Evolutionary conservation across 345 rosid genomes (phyloP).

Genomic region (Eucalyptus grandis): DNA sequence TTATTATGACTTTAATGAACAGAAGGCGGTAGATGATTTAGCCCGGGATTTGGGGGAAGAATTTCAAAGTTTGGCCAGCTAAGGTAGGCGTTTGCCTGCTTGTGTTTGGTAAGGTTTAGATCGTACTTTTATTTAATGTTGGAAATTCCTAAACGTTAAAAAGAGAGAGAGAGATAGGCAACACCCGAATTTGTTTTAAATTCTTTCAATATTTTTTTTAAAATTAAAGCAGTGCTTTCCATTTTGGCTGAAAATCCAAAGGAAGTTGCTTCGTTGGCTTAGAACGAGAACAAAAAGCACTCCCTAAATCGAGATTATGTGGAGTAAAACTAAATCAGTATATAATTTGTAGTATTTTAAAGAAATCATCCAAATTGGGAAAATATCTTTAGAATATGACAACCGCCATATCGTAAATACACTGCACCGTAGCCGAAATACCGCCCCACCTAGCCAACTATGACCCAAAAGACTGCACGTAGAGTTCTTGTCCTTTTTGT

Average conservation of each 20-base stretch:
- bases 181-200: not conserved
- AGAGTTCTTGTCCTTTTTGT: not conserved
- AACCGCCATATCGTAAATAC: not conserved
- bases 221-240: not conserved
- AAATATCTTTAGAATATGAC: not conserved
- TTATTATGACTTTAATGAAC: not conserved
- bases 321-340: not conserved
- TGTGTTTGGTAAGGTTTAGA: not conserved
- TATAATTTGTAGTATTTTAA: not conserved
- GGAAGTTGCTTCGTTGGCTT: not conserved
- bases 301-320: not conserved
- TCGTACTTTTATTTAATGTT: not conserved
- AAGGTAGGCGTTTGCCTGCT: not conserved
- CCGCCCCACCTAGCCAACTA: too few relatives aligned
- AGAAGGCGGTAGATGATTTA: not conserved
- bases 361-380: not conserved
- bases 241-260: not conserved
- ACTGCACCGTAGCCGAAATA: not conserved
- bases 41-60: not conserved
- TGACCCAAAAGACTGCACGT: too few relatives aligned
- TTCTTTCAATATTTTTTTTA: not conserved
- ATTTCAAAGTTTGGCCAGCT: not conserved
- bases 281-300: not conserved
- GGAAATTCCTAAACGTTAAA: not conserved
- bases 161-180: not conserved